phyloP scores from a whole-genome alignment of 73 alveolate species.

The Tetrahymena malaccensis region DNA sequence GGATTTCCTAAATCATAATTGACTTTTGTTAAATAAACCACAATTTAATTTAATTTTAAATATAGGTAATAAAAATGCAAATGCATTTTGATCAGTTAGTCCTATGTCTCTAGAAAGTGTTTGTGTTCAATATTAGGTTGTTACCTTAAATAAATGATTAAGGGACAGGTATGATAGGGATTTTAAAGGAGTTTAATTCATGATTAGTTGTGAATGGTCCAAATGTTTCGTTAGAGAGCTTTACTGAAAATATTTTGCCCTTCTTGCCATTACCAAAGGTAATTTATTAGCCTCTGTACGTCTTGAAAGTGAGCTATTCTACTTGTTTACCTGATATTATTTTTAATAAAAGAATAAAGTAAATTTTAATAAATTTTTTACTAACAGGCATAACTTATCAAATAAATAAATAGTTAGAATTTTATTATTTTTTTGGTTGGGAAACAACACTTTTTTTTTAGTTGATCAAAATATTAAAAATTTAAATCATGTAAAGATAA shows the following conservation, averaged over 20 bases:
- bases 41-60: no score
- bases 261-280: not conserved
- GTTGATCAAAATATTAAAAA: not conserved
- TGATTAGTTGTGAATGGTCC: not conserved
- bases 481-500: not conserved
- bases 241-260: not conserved
- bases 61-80: not conserved
- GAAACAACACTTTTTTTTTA: not conserved
- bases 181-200: not conserved
- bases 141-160: not conserved
- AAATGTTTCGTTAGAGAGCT: not conserved
- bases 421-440: not conserved
- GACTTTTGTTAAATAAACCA: no score
- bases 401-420: not conserved
- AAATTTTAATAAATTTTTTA: not conserved
- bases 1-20: not conserved
- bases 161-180: not conserved
- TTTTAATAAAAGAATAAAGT: not conserved
- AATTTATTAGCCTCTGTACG: not conserved
- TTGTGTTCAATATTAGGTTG: not conserved
- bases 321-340: not conserved
- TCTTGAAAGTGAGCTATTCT: not conserved
- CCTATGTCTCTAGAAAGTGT: not conserved
- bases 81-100: not conserved
- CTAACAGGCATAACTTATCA: not conserved